Evolutionary conservation across 2,329 filamentous ascomycete species (phyloP), one percentile per base, ranked within the genome.

Genomic region (Colletotrichum navitas): DNA sequence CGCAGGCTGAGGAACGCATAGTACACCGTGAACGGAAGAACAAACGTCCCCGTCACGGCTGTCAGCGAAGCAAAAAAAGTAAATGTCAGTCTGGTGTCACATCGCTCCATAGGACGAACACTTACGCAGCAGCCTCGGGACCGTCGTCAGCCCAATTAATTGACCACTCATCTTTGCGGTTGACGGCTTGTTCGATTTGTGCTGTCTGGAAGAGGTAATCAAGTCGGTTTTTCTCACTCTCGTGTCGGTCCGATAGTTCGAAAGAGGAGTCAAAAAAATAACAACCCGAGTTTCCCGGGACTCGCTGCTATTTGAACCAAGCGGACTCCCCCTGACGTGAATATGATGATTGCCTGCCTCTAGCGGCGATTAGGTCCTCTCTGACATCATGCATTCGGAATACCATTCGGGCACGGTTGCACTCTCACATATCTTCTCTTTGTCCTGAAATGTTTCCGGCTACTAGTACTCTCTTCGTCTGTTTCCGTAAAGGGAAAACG

Each of bases 1-100:
- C 63, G 55, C n/a, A 71, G 21, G 32, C 63, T 71, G 41, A 71
- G 68, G 12, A 71, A 51, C 14, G 56, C 63, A 56, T 71, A 71
- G 56, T 67, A 71, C 16, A 56, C 34, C 12, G 68, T 67, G 41
- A 71, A 71, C 2, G 68, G 68, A 10, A 71, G 63, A 12, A 56
- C 63, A n/a, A 71, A 71, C 10, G 49, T 36, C 18, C 68, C 63
- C 11, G 63, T 71, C 1, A 71, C 63, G 11, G 68, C 68, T 71
- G 26, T 32, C 12, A 6, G 12, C 3, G 7, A 10, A 52, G n/a
- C 2, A n/a, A 16, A n/a, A 11, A 21, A 7, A 29, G 29, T n/a
- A n/a, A n/a, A n/a, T n/a, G 39, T 54, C 21, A 66, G 14, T 24
- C 5, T 21, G 32, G 29, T 51, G 11, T 36, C 14, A 2, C 7